Evolutionary conservation across 1,284 basidiomycete genomes (phyloP).

Genomic region (Puccinia triticina): DNA sequence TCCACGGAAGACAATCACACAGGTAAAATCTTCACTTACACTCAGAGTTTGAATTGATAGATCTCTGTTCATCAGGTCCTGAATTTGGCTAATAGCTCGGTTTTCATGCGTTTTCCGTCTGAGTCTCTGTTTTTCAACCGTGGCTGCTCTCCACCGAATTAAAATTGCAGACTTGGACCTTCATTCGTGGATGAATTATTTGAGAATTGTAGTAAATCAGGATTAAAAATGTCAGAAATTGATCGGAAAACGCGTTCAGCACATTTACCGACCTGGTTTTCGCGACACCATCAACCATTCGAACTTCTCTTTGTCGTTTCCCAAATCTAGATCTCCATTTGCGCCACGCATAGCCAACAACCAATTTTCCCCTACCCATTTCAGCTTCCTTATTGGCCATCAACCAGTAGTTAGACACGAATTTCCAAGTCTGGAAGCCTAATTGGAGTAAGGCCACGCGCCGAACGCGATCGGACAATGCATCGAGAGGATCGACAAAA

Average conservation of each 20-base stretch:
- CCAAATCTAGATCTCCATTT: constrained; percentile 40
- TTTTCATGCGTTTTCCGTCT: constrained; percentile 15
- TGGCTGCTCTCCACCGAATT: constrained; percentile 28
- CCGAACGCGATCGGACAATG: constrained; percentile 30
- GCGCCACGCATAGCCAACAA: constrained; percentile 23
- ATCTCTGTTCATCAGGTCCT: constrained; percentile 2
- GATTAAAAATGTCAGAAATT: not conserved
- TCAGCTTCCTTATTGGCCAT: constrained; percentile 4
- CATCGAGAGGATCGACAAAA: constrained; percentile 41
- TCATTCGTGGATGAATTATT: not conserved
- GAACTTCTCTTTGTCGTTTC: constrained; percentile 18
- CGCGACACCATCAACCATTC: constrained; percentile 42
- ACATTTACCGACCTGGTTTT: constrained; percentile 25
- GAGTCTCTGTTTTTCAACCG: constrained; percentile 12
- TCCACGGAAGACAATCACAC: not conserved
- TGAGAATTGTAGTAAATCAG: not conserved
- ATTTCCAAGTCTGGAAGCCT: constrained; percentile 9
- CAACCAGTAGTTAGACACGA: not conserved
- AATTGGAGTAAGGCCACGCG: constrained; percentile 6
- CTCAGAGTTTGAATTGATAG: not conserved
- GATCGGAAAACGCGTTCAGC: not conserved
- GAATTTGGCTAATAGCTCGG: constrained; percentile 1
- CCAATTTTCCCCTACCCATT: not conserved
- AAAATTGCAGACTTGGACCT: constrained; percentile 36
- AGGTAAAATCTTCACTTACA: not conserved